phyloP scores from a whole-genome alignment of 129 eudicot genomes.

The Pseudognaphalium luteoalbum region DNA sequence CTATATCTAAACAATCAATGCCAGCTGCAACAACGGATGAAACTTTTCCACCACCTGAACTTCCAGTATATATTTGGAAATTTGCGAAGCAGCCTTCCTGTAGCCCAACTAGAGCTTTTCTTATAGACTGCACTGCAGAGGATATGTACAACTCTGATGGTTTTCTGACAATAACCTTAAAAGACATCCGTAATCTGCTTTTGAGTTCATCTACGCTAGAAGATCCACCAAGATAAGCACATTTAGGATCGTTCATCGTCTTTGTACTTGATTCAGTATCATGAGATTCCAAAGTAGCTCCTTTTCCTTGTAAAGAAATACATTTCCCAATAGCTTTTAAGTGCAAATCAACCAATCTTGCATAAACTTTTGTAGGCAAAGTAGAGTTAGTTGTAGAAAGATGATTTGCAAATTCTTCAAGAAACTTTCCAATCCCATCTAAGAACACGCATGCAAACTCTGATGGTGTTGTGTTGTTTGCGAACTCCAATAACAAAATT shows the following conservation, averaged over 20 bases:
- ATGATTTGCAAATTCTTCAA: constrained; percentile 71
- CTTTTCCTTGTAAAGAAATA: constrained; percentile 76
- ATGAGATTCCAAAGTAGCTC: constrained; percentile 73
- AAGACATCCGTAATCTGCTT: constrained; percentile 64
- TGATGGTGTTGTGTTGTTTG: constrained; percentile 36
- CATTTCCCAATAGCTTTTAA: constrained; percentile 81
- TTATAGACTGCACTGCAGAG: constrained; percentile 61
- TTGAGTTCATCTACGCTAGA: constrained; percentile 56
- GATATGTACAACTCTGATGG: constrained; percentile 57
- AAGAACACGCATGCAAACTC: constrained; percentile 48
- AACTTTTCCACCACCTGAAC: constrained; percentile 55
- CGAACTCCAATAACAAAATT: constrained; percentile 53
- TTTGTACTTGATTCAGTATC: constrained; percentile 66
- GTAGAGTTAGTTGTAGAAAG: constrained; percentile 39
- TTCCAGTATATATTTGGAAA: constrained; percentile 55
- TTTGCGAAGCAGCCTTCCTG: constrained; percentile 45
- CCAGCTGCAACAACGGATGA: constrained; percentile 82
- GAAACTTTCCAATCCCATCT: constrained; percentile 70
- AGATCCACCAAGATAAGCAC: not conserved
- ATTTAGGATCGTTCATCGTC: constrained; percentile 34
- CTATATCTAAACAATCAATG: constrained; percentile 76
- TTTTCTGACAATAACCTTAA: constrained; percentile 46
- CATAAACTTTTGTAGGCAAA: constrained; percentile 45
- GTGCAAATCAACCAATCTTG: constrained; percentile 60
- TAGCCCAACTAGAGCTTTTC: constrained; percentile 68